Evolutionary conservation across 139 green algal species (phyloP).

Genomic region (Pleodorina starrii): DNA sequence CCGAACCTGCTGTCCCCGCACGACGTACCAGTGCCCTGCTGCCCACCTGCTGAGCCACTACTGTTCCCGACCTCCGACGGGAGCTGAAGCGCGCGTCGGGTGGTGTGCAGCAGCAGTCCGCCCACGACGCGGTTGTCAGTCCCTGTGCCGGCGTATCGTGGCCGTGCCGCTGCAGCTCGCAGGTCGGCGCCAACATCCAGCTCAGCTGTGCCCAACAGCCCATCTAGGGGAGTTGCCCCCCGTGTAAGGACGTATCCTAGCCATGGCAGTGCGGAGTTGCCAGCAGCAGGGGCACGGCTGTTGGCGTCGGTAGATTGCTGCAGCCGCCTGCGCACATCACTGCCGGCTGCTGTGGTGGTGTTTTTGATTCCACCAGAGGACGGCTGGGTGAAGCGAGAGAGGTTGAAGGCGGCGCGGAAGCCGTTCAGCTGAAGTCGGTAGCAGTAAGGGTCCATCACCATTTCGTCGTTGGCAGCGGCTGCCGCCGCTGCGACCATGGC

Average conservation of each 20-base stretch:
- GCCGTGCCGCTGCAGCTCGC: not conserved
- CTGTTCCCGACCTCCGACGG: not conserved
- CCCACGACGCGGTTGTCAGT: conserved; percentile 56
- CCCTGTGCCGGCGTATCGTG: conserved; percentile 21
- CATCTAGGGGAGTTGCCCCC: not conserved
- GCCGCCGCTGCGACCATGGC: not conserved
- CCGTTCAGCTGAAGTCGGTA: conserved; percentile 19
- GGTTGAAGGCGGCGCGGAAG: not conserved
- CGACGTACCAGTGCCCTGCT: too few species aligned
- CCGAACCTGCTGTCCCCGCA: conserved; percentile 30
- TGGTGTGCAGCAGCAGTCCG: conserved; percentile 65
- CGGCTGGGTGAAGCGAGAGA: not conserved
- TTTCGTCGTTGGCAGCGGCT: not conserved
- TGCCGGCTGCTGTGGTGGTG: too few species aligned
- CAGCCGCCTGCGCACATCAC: not conserved
- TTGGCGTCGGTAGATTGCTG: not conserved
- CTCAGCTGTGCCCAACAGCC: not conserved
- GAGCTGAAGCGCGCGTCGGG: conserved; percentile 6
- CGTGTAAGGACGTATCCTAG: conserved; percentile 15
- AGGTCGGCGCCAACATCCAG: conserved; percentile 24
- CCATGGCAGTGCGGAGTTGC: not conserved
- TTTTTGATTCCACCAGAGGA: not conserved
- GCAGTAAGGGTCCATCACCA: not conserved
- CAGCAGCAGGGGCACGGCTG: not conserved
- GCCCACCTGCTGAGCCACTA: not conserved